Conservation (phyloP, 1,139 yeast species). For the Magnusiomyces magnusii region DNA sequence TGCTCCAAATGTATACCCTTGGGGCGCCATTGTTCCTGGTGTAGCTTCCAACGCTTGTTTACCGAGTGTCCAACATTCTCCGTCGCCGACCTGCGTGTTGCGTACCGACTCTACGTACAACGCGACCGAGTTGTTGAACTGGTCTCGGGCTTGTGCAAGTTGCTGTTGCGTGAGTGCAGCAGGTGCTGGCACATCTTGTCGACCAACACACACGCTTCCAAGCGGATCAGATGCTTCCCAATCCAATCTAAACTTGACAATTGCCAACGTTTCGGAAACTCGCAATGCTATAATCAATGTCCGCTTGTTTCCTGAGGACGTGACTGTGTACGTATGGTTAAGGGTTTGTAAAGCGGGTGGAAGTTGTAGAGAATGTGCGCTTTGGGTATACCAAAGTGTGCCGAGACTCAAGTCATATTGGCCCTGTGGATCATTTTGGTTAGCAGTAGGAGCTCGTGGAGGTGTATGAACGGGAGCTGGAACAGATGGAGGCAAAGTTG, state of each 20-base stretch:
- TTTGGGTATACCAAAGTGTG: constrained; percentile 26
- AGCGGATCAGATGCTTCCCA: constrained; percentile 38
- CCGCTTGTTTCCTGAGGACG: constrained; percentile 17
- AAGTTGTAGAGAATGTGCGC: constrained; percentile 20
- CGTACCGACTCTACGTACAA: constrained; percentile 52
- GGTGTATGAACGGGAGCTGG: constrained; percentile 3
- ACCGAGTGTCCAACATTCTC: constrained; percentile 79
- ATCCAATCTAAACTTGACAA: constrained; percentile 39
- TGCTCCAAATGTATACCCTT: constrained; percentile 51
- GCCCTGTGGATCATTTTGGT: constrained; percentile 7
- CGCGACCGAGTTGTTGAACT: constrained; percentile 44
- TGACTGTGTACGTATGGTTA: constrained; percentile 19
- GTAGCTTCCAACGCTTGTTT: constrained; percentile 59
- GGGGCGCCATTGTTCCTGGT: constrained; percentile 52
- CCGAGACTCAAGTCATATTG: constrained; percentile 23
- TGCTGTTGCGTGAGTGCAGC: constrained; percentile 37
- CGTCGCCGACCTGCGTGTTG: constrained; percentile 55
- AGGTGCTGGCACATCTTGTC: constrained; percentile 47
- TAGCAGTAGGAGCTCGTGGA: background rate
- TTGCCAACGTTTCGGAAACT: constrained; percentile 44
- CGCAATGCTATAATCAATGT: constrained; percentile 33
- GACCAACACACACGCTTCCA: constrained; percentile 31
- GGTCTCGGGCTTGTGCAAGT: constrained; percentile 28
- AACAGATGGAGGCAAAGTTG: background rate
- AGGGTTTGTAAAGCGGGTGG: constrained; percentile 25